Evolutionary conservation across 1,139 yeast species (phyloP), one percentile per base, ranked within the genome.

Genomic region (Geotrichum candidum): DNA sequence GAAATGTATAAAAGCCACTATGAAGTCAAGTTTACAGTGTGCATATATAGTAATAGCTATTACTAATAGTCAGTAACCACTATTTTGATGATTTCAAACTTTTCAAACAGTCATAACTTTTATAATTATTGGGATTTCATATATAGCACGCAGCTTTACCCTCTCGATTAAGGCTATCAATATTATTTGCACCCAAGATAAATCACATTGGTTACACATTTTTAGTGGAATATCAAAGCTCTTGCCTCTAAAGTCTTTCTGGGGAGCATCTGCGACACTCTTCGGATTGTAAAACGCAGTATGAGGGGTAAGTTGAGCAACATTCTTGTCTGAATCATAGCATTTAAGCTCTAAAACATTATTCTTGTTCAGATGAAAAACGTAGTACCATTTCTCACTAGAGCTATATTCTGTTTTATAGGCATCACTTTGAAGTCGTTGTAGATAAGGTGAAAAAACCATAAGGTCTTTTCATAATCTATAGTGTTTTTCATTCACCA

Each of bases 211-310:
- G 10, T 1, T 29, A 29, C 33, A 9, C 7, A 41, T 41, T 41
- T 38, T 41, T 41, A 31, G 23, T 53, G 56, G 41, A 58, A 58
- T 5, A 58, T 55, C 22, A 69, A 61, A n/a, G 70, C 67, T 29
- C 72, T 57, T 6, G 68, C 66, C 55, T 69, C 72, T 54, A 69
- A 69, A 46, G 70, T 68, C 60, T 69, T 68, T 29, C 72, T 51
- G 18, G 63, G 62, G 63, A 15, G 69, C 67, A 51, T 60, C 54
- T 7, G 59, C 51, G 3, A 62, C 63, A 6, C 68, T 62, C 22
- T 64, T 55, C 15, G 69, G 69, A 46, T 69, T 69, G 23, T 35
- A 58, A 58, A 69, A 69, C 4, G 72, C 71, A 10, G 70, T 62
- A 54, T 69, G 72, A 22, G 72, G 71, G 9, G 68, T 67, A 11